Percentiles rank a stretch among this genome's conserved stretches.
Conservation (phyloP, 2,329 filamentous ascomycete genomes). For the Fusarium nurragi region DNA sequence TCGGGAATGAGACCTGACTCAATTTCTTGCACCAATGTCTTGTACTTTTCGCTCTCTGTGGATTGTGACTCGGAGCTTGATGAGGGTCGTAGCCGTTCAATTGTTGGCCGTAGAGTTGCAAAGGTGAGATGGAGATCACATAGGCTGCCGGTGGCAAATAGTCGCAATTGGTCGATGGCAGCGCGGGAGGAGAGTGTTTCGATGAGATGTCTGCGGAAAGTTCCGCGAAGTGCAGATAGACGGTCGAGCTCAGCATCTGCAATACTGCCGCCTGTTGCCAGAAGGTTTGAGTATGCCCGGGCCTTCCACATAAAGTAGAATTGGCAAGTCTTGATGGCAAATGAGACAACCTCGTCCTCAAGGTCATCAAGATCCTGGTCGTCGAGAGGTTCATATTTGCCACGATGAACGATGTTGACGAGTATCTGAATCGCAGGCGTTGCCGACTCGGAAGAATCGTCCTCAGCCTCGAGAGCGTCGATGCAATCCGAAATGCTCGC, state of each 20-base stretch:
- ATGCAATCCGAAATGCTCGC: constrained; percentile 82
- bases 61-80: constrained; percentile 39
- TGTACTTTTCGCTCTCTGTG: constrained; percentile 46
- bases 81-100: constrained; percentile 53
- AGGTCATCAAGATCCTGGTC: constrained; percentile 77
- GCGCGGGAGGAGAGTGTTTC: constrained; percentile 73
- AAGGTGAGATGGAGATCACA: constrained; percentile 87
- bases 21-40: constrained; percentile 72
- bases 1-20: constrained; percentile 69
- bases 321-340: constrained; percentile 78
- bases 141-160: constrained; percentile 77
- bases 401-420: constrained; percentile 76
- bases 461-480: constrained; percentile 74
- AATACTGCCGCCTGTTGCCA: constrained; percentile 65
- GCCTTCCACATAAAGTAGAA: constrained; percentile 98
- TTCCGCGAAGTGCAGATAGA: constrained; percentile 64
- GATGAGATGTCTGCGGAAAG: constrained; percentile 71
- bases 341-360: constrained; percentile 81
- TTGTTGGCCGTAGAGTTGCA: constrained; percentile 70
- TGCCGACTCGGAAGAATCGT: constrained; percentile 58
- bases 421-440: constrained; percentile 72
- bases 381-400: constrained; percentile 73
- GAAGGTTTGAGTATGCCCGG: constrained; percentile 63
- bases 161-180: constrained; percentile 79
- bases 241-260: constrained; percentile 68